Percentiles rank a stretch among this genome's conserved stretches.
phyloP scores from a whole-genome alignment of 2,329 filamentous ascomycete species.

The Fusarium papillatum region DNA sequence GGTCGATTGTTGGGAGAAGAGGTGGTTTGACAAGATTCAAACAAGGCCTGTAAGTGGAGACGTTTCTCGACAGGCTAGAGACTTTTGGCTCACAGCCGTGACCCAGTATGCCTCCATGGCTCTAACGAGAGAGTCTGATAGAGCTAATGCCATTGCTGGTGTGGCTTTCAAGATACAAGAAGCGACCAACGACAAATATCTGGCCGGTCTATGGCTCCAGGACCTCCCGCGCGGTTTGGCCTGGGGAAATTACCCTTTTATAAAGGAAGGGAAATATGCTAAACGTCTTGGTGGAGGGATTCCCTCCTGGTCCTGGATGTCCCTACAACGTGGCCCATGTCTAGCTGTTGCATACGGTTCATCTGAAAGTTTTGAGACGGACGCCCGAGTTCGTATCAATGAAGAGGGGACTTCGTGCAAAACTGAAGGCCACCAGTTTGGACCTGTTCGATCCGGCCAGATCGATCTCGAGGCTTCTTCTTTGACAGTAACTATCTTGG shows the following conservation, averaged over 20 bases:
- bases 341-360: not conserved
- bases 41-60: too few relatives aligned
- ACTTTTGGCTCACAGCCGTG: too few relatives aligned
- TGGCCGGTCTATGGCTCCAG: not conserved
- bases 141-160: too few relatives aligned
- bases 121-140: too few relatives aligned
- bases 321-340: not conserved
- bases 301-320: not conserved
- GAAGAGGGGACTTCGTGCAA: not conserved
- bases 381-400: not conserved
- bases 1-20: too few relatives aligned
- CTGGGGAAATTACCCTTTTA: not conserved
- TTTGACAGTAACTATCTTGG: not conserved
- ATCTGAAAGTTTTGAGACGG: not conserved
- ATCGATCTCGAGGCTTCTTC: not conserved
- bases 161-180: not conserved
- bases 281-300: not conserved
- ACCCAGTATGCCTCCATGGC: too few relatives aligned
- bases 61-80: too few relatives aligned
- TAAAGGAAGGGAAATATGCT: not conserved
- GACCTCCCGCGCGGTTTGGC: not conserved
- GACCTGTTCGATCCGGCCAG: not conserved
- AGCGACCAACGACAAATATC: not conserved
- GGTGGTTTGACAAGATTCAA: too few relatives aligned
- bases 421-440: not conserved